Percentiles rank a stretch among this genome's conserved stretches.
Evolutionary conservation across 306 rosid genomes (phyloP).

Genomic region (Dryas drummondii): DNA sequence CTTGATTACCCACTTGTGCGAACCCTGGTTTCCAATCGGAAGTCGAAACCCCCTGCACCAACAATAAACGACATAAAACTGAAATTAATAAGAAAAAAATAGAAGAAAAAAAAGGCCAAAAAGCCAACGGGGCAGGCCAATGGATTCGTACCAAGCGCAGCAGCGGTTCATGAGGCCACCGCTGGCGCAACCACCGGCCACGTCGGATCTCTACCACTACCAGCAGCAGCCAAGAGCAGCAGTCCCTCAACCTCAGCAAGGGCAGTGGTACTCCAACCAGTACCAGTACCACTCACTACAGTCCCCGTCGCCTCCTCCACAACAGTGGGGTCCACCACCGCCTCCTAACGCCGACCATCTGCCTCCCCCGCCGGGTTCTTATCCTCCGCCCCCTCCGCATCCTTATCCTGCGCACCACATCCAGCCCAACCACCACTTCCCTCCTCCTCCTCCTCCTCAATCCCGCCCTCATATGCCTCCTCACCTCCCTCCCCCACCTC

Average conservation of each 20-base stretch:
- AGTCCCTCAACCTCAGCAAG: slow-evolving; percentile 47
- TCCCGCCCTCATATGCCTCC: slow-evolving; percentile 44
- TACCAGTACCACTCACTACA: slow-evolving; percentile 62
- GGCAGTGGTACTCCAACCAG: slow-evolving; percentile 67
- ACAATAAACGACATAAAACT: too few species aligned
- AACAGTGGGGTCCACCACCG: slow-evolving; percentile 72
- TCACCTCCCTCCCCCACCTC: slow-evolving; percentile 42
- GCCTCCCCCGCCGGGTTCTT: slow-evolving; percentile 49
- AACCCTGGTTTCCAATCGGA: slow-evolving; percentile 2
- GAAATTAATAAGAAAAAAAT: background rate
- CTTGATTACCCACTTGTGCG: background rate
- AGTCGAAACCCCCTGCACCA: background rate
- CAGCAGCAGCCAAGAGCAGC: slow-evolving; percentile 46
- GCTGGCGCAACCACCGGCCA: slow-evolving; percentile 40
- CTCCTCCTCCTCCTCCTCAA: slow-evolving; percentile 54
- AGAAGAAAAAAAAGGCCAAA: background rate
- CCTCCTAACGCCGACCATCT: slow-evolving; percentile 40
- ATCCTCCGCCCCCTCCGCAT: slow-evolving; percentile 47
- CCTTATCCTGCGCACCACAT: slow-evolving; percentile 34
- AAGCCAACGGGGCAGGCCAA: slow-evolving; percentile 3
- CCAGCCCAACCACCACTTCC: slow-evolving; percentile 46
- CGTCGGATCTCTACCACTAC: slow-evolving; percentile 65
- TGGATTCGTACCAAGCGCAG: slow-evolving; percentile 75
- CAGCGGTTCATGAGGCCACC: slow-evolving; percentile 61
- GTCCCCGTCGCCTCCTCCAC: slow-evolving; percentile 59